Evolutionary conservation across 306 rosid species (phyloP).

Genomic region (Citrullus amarus): DNA sequence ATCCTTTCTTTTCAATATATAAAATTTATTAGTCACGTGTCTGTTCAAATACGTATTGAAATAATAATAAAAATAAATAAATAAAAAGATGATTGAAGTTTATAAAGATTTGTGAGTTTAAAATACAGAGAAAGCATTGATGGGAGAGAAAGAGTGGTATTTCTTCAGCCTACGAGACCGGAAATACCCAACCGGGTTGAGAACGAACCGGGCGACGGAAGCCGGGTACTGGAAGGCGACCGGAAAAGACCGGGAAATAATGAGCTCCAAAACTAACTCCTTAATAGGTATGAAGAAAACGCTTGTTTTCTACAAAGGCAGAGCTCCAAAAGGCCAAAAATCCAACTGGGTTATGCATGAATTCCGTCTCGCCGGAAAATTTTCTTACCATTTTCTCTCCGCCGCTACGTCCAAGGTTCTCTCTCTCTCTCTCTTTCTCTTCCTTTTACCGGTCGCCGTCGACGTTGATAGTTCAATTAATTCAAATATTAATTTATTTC

Average conservation of each 20-base stretch:
- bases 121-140: slow-evolving; percentile 31
- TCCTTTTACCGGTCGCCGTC: neutral
- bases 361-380: slow-evolving; percentile 57
- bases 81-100: no score
- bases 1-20: no score
- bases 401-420: slow-evolving; percentile 43
- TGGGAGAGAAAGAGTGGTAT: slow-evolving; percentile 74
- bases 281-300: slow-evolving; percentile 66
- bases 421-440: neutral
- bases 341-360: slow-evolving; percentile 74
- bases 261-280: slow-evolving; percentile 33
- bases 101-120: no score
- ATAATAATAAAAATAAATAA: no score
- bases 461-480: neutral
- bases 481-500: neutral
- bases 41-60: no score
- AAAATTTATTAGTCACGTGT: no score
- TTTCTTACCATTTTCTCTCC: slow-evolving; percentile 53
- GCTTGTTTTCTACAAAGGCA: slow-evolving; percentile 46
- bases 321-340: slow-evolving; percentile 66
- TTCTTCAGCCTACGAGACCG: slow-evolving; percentile 56
- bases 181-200: slow-evolving; percentile 56
- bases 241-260: slow-evolving; percentile 58
- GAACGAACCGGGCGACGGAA: slow-evolving; percentile 61
- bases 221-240: slow-evolving; percentile 79